phyloP scores from a whole-genome alignment of 2,329 filamentous ascomycete species.

The Paecilomyces niveus region DNA sequence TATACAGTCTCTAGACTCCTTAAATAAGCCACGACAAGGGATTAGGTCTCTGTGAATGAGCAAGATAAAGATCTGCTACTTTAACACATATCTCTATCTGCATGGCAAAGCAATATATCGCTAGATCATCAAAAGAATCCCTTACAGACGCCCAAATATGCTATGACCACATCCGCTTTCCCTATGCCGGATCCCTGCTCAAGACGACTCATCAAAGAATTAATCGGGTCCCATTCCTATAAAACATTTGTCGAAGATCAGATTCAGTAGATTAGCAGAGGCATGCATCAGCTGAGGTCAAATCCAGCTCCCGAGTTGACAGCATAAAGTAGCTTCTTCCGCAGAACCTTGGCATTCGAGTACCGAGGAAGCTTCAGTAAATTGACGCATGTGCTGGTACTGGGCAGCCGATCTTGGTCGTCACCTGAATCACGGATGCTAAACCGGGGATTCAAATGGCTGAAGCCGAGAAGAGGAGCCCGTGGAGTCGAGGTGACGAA shows the following conservation, averaged over 20 bases:
- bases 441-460: conserved; percentile 75
- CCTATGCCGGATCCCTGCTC: conserved; percentile 6
- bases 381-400: conserved; percentile 94
- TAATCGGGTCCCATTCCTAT: neutral
- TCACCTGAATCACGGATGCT: conserved; percentile 77
- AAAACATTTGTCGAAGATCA: neutral
- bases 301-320: conserved; percentile 88
- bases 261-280: neutral
- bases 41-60: neutral
- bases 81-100: neutral
- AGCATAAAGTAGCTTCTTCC: conserved; percentile 80
- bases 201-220: conserved; percentile 3
- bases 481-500: conserved; percentile 93
- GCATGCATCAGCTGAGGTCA: conserved; percentile 50
- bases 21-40: neutral
- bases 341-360: conserved; percentile 55
- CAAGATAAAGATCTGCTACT: neutral
- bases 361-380: conserved; percentile 87
- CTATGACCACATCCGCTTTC: neutral
- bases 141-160: neutral
- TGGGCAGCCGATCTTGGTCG: conserved; percentile 74
- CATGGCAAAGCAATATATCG: neutral
- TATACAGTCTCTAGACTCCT: neutral
- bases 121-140: neutral
- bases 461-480: conserved; percentile 83